These are phyloP conservation scores for Evernia prunastri DNA, from an alignment of 495 filamentous ascomycete species.

Conservation along the genomic window DNA sequence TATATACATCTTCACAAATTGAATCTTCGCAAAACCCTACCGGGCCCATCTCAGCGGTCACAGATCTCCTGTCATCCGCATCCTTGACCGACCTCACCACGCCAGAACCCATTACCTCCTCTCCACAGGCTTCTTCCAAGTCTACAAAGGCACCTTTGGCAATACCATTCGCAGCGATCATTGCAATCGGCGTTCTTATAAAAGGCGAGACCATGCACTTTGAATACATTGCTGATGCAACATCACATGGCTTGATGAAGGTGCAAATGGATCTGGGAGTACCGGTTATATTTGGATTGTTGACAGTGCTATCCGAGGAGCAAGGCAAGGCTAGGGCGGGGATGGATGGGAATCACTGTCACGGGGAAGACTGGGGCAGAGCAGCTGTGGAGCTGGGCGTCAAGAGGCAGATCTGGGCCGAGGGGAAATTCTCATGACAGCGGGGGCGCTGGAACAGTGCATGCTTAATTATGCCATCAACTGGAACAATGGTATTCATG, in stretches of 20 bases:
- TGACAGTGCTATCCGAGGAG: slow-evolving; percentile 83
- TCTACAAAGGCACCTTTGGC: slow-evolving; percentile 44
- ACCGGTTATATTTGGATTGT: slow-evolving; percentile 85
- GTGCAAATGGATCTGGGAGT: slow-evolving; percentile 82
- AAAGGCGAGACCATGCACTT: slow-evolving; percentile 99
- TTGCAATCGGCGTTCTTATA: slow-evolving; percentile 92
- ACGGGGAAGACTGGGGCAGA: slow-evolving; percentile 82
- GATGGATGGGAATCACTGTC: slow-evolving; percentile 57
- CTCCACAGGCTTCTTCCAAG: slow-evolving; percentile 29
- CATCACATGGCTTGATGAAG: slow-evolving; percentile 86
- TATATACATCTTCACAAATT: slow-evolving; percentile 81
- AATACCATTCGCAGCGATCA: slow-evolving; percentile 80
- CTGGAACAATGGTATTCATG: neutral
- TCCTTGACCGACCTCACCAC: slow-evolving; percentile 55
- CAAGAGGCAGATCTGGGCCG: slow-evolving; percentile 42
- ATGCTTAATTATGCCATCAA: neutral
- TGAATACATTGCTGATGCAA: slow-evolving; percentile 91
- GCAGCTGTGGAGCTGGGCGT: slow-evolving; percentile 49
- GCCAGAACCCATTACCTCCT: slow-evolving; percentile 13
- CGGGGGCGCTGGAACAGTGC: neutral
- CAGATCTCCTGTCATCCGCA: slow-evolving; percentile 66
- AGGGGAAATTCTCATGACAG: slow-evolving; percentile 37
- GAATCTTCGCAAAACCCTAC: slow-evolving; percentile 58
- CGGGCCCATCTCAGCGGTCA: slow-evolving; percentile 52
- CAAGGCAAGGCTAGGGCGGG: slow-evolving; percentile 86